These are phyloP conservation scores for Hericium alpestre DNA, from an alignment of 768 basidiomycete genomes.

Conservation along the genomic window DNA sequence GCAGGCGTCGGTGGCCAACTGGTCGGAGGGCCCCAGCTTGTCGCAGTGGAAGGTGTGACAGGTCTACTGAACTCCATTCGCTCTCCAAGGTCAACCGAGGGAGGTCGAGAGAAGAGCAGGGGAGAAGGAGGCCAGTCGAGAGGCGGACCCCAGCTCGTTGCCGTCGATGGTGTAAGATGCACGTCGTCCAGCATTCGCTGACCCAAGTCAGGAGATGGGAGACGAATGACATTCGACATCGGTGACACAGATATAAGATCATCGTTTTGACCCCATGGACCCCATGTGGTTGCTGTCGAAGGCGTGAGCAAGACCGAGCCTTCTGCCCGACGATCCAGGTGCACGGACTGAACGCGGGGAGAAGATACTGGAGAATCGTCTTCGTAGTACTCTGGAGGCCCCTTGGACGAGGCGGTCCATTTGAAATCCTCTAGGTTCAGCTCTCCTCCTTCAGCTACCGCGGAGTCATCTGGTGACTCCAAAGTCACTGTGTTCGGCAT, in stretches of 20 bases:
- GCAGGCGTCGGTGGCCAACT: background rate
- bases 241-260: conserved; percentile 10
- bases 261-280: conserved; percentile 15
- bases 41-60: conserved; percentile 36
- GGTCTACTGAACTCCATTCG: conserved; percentile 47
- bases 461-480: conserved; percentile 8
- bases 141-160: conserved; percentile 13
- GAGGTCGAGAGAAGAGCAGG: conserved; percentile 2
- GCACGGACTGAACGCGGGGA: conserved; percentile 39
- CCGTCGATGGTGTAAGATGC: conserved; percentile 16
- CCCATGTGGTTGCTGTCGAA: conserved; percentile 17
- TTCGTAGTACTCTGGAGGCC: conserved; percentile 40
- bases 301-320: conserved; percentile 48
- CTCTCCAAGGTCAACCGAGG: conserved; percentile 27
- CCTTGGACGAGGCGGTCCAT: conserved; percentile 61
- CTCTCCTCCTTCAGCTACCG: conserved; percentile 21
- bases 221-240: conserved; percentile 4
- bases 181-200: conserved; percentile 16
- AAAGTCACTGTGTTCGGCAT: conserved; percentile 35
- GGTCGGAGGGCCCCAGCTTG: conserved; percentile 33
- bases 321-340: conserved; percentile 39
- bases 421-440: conserved; percentile 55
- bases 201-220: conserved; percentile 22
- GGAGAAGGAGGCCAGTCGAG: conserved; percentile 9
- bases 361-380: conserved; percentile 28